Base-by-base conservation (phyloP, 1,284 basidiomycete genomes). In the Polyporus tsugae region DNA sequence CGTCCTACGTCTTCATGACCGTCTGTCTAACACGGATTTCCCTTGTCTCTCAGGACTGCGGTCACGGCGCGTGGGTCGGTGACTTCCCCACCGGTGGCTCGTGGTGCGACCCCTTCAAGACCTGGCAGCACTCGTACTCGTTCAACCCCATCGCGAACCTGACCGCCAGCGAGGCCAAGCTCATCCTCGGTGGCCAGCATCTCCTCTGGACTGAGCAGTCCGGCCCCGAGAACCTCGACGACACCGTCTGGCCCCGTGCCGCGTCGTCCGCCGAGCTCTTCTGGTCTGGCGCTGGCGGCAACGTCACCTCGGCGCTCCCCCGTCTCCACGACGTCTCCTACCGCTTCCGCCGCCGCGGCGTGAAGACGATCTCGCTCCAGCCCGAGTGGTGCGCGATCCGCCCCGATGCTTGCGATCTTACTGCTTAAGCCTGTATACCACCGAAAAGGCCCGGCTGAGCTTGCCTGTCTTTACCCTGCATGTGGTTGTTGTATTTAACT, bases 191-290 rank as follows among this genome's bases (percentile, higher is more conserved):
- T 59, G 93, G 89, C 11, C 85, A 94, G 80, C 87, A 89, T 33
- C 86, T 92, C 2, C 82, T 95, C 1, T 95, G 94, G 94, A 84
- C 90, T 2, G 93, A 95, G 80, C 92, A 95, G 79, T 87, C 90
- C 2, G 86, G 87, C 57, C 86, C 89, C 15, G 82, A 84, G 64
- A 95, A 93, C 77, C 79, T 96, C 62, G 93, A 96, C 74, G 75
- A 85, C 0, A 87, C 90, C 66, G 82, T 89, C 10, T 96, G 94
- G 93, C 95, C 95, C 2, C 86, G 94, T 63, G 91, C 93, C 9
- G 92, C 93, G 0, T 85, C 90, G 0, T 88, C 89, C 6, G 93
- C 93, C 0, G 95, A 96, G 82, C 77, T 95, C 19, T 95, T 92
- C 81, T 96, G 94, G 94, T 89, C 87, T 2, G 92, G 95, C 0